These are phyloP conservation scores for Rhodamnia argentea DNA, from an alignment of 345 rosid genomes.

Conservation along the genomic window DNA sequence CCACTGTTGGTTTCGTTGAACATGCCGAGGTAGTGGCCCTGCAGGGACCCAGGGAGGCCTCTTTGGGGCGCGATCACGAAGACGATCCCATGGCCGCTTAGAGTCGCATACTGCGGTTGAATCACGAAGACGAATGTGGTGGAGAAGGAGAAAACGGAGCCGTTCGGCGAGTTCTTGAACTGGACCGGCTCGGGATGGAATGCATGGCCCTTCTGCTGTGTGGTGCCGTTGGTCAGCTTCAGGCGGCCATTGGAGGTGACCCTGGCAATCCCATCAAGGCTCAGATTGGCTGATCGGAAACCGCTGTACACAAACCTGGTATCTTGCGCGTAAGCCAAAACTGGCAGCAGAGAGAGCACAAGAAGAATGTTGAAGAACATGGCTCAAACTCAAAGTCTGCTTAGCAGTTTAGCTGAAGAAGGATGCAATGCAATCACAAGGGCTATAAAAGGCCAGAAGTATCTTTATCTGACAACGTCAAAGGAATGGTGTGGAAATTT, in stretches of 20 bases:
- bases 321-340: background rate
- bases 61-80: constrained; percentile 46
- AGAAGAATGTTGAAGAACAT: background rate
- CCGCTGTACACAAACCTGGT: too few relatives aligned
- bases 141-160: constrained; percentile 28
- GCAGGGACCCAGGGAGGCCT: constrained; percentile 22
- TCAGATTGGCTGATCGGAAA: too few relatives aligned
- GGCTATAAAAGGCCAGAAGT: background rate
- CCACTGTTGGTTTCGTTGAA: constrained; percentile 28
- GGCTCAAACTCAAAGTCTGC: background rate
- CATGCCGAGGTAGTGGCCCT: constrained; percentile 36
- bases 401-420: background rate
- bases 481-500: background rate
- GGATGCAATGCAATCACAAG: background rate
- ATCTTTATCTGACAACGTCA: background rate
- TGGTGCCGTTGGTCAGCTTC: background rate
- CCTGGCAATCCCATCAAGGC: too few relatives aligned
- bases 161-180: constrained; percentile 29
- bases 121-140: constrained; percentile 52
- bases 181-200: constrained; percentile 18
- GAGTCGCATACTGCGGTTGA: constrained; percentile 4
- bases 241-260: too few relatives aligned
- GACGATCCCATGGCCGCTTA: constrained; percentile 6
- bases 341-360: background rate
- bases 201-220: constrained; percentile 27